These are phyloP conservation scores for Starmerella stigmatis DNA, from an alignment of 805 yeast species.

Conservation along the genomic window DNA sequence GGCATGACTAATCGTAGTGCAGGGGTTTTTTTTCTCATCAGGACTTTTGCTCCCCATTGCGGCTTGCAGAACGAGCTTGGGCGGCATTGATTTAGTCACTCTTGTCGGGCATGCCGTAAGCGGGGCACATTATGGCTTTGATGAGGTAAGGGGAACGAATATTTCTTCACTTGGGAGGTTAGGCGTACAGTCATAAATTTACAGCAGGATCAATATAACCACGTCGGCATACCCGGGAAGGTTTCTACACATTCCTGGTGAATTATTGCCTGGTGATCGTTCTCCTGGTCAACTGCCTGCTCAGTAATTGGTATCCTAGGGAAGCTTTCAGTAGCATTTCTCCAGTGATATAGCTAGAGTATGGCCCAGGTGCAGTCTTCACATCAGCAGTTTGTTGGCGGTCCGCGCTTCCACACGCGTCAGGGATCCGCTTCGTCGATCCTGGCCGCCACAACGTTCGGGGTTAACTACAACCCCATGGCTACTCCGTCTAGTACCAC, in stretches of 20 bases:
- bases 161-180: conserved; percentile 6
- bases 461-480: conserved; percentile 8
- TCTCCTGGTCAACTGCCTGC: conserved; percentile 1
- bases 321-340: conserved; percentile 23
- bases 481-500: conserved; percentile 12
- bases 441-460: conserved; percentile 14
- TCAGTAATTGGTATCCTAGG: conserved; percentile 8
- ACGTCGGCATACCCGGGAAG: conserved; percentile 2
- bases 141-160: conserved; percentile 5
- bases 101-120: conserved; percentile 3
- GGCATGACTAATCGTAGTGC: too few species aligned
- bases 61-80: too few species aligned
- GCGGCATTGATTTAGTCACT: not conserved
- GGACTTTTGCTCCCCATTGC: too few species aligned
- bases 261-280: too few species aligned
- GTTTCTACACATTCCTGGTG: conserved; percentile 5
- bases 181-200: not conserved
- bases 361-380: conserved; percentile 12
- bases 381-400: conserved; percentile 1
- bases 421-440: conserved; percentile 13
- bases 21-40: too few species aligned
- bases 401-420: conserved; percentile 9
- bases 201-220: conserved; percentile 1
- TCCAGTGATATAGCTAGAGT: conserved; percentile 15
- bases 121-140: not conserved